These are phyloP conservation scores for Shiraia bambusicola DNA, from an alignment of 2,329 filamentous ascomycete species.

Conservation along the genomic window DNA sequence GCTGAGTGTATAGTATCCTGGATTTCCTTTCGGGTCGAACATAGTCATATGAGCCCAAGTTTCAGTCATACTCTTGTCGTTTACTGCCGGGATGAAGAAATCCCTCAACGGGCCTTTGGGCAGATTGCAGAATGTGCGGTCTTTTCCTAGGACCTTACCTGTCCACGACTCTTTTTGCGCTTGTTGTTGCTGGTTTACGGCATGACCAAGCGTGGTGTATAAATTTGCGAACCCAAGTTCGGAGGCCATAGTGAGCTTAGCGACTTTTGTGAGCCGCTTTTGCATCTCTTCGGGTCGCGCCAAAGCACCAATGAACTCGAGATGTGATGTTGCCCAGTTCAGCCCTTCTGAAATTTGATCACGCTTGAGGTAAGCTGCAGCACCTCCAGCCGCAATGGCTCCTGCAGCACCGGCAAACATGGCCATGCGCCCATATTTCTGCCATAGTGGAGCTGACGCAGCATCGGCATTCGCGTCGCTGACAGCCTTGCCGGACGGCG, in stretches of 20 bases:
- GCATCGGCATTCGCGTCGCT: slow-evolving; percentile 48
- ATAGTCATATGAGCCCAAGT: slow-evolving; percentile 77
- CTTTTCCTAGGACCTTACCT: slow-evolving; percentile 63
- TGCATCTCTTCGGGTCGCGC: slow-evolving; percentile 80
- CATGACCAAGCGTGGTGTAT: slow-evolving; percentile 79
- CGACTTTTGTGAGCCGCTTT: slow-evolving; percentile 68
- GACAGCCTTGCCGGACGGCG: slow-evolving; percentile 41
- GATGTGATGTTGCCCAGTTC: slow-evolving; percentile 82
- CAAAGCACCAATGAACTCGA: slow-evolving; percentile 90
- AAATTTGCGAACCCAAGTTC: slow-evolving; percentile 80
- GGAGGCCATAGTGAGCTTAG: slow-evolving; percentile 64
- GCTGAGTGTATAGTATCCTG: slow-evolving; percentile 69
- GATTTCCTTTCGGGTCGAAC: slow-evolving; percentile 73
- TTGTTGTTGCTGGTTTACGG: slow-evolving; percentile 52
- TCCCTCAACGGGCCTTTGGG: slow-evolving; percentile 39
- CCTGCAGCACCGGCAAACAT: slow-evolving; percentile 81
- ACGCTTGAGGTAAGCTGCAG: slow-evolving; percentile 82
- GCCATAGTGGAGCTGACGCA: slow-evolving; percentile 59
- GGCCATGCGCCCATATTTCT: slow-evolving; percentile 80
- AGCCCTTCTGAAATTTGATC: slow-evolving; percentile 76
- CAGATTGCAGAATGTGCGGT: slow-evolving; percentile 83
- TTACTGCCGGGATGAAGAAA: slow-evolving; percentile 55
- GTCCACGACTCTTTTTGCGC: slow-evolving; percentile 41
- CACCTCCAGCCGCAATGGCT: slow-evolving; percentile 77
- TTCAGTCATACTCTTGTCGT: slow-evolving; percentile 79